These are phyloP conservation scores for Penicillium rolfsii DNA, from an alignment of 2,329 filamentous ascomycete species.

Conservation along the genomic window DNA sequence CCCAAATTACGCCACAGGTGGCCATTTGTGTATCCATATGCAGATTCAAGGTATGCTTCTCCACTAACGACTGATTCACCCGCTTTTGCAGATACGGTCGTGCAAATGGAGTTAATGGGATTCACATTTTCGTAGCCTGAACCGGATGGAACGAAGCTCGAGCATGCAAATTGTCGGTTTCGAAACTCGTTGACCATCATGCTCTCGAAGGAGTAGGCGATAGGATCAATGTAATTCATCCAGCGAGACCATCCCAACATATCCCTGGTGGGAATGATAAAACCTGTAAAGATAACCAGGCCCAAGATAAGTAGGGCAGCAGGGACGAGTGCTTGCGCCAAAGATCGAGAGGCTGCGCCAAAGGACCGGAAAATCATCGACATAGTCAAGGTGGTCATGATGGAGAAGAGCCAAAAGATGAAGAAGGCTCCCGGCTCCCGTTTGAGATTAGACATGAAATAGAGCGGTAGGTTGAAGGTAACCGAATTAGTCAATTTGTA, in stretches of 20 bases:
- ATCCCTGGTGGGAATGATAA: background rate
- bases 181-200: background rate
- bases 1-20: constrained; percentile 11
- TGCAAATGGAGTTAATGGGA: background rate
- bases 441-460: constrained; percentile 58
- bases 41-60: too few species aligned
- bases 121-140: constrained; percentile 44
- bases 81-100: too few species aligned
- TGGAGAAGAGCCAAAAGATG: constrained; percentile 56
- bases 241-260: background rate
- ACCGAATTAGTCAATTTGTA: constrained; percentile 14
- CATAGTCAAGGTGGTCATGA: constrained; percentile 72
- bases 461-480: background rate
- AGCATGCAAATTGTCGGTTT: too few species aligned
- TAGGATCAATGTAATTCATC: constrained; percentile 61
- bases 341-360: background rate
- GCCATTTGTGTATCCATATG: too few species aligned
- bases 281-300: background rate
- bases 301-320: background rate
- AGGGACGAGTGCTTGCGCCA: background rate
- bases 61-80: background rate
- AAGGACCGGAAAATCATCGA: background rate
- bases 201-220: background rate
- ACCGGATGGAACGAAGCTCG: constrained; percentile 54
- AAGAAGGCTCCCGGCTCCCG: constrained; percentile 77